Base-by-base conservation (phyloP, 306 rosid species). In the Cicer bijugum region DNA sequence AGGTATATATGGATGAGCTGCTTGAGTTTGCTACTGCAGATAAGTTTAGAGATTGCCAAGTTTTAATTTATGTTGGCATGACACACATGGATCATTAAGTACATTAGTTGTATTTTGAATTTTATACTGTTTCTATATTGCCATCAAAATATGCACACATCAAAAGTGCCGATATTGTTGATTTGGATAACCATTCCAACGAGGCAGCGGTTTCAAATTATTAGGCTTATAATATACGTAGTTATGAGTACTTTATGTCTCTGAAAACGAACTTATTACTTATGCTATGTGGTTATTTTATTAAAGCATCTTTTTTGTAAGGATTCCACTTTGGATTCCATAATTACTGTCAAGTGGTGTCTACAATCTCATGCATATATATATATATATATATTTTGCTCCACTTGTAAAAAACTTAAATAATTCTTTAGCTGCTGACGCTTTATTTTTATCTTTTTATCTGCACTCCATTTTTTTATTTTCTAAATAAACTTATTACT, bases 31-130 rank as follows among this genome's bases (percentile, higher is more conserved):
- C 12, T 39, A 55, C 62, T 38, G 1, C 43, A 6, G 56, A 44
- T 43, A 80, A 60, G 28, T 35, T 64, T 64, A 51, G 19, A 38
- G 69, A 59, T 12, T 53, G 68, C 40, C 48, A 70, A 81, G 38
- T 53, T 69, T 70, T 53, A 12, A n/a, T 67, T 37, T 35, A 35
- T 75, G 77, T 37, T 69, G 14, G 35, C 74, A 39, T 70, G 57
- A 33, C 35, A 6, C 23, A 14, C 33, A 23, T 23, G 23, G 15
- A 61, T 23, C 33, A 23, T 23, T 23, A 74, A 73, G 19, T 14
- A 8, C 64, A 66, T 20, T 67, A 59, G 66, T 67, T 47, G 17
- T 14, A 39, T 11, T 45, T 59, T 63, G 48, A 52, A 45, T 62
- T 56, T 37, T 42, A 1, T 50, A 20, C 6, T 14, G 45, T 59